Base-by-base conservation (phyloP, 768 basidiomycete species). In the Boletus tylopilopsis region DNA sequence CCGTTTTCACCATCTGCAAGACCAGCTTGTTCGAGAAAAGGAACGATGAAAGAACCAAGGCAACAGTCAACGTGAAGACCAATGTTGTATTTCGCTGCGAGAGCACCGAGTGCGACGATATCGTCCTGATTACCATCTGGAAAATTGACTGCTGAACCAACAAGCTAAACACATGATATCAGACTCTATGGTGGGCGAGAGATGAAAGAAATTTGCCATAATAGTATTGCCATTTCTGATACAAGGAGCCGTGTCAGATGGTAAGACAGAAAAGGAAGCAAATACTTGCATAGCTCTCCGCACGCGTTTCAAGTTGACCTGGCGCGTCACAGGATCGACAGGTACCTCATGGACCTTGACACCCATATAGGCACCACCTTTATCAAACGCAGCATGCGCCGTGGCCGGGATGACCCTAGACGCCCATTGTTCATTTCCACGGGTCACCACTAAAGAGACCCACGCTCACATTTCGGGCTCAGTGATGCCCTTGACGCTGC, bases 21-120 rank as follows among this genome's bases (percentile, higher is more conserved):
- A 4, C 89, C 90, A 13, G 87, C 80, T 54, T 80, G 71, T 60
- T 92, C 88, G 41, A 99, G 76, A 77, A 90, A 99, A 0, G 95
- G 94, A 52, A 97, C 79, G 55, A 97, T 87, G 70, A 98, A 96
- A 42, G 87, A 88, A 3, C 94, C 94, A 10, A 97, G 75, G 66
- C 94, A 97, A 64, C 93, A 94, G 59, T 96, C 94, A 50, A 97
- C 94, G 64, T 96, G 95, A 22, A 97, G 69, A 7, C 94, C 93
- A 47, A 94, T 75, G 16, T 87, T 85, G 64, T 94, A 69, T 56
- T 72, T 75, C 48, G 77, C 68, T 0, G 95, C 94, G 15, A 99
- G 75, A 33, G 73, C 73, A 16, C 82, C 87, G 3, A 99, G 82
- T 0, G 76, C 82, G 15, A 81, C 73, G 45, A 99, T 95, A 50